Evolutionary conservation across 768 basidiomycete genomes (phyloP).

Genomic region (Pholiota molesta): DNA sequence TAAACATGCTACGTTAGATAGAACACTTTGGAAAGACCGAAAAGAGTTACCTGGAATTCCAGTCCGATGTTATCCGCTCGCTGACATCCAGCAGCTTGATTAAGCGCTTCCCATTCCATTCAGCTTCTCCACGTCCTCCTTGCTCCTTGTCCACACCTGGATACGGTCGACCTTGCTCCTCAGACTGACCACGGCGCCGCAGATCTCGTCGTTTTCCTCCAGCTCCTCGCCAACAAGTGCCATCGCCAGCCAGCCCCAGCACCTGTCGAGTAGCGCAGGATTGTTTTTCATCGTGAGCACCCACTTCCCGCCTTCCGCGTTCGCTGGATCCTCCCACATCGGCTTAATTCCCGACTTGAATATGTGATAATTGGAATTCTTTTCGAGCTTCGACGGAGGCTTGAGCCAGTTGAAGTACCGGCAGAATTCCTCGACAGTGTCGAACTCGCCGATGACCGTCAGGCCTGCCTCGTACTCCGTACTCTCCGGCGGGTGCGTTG

Average conservation of each 20-base stretch:
- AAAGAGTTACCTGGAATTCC: constrained; percentile 76
- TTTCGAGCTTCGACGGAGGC: constrained; percentile 85
- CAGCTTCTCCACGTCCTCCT: constrained; percentile 83
- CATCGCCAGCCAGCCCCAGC: constrained; percentile 92
- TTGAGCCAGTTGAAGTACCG: constrained; percentile 95
- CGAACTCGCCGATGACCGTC: constrained; percentile 86
- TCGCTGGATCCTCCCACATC: constrained; percentile 97
- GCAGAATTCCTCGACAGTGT: constrained; percentile 89
- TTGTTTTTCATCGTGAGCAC: constrained; percentile 91
- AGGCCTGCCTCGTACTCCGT: constrained; percentile 84
- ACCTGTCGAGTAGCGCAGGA: constrained; percentile 76
- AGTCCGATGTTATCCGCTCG: constrained; percentile 84
- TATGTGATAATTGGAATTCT: constrained; percentile 92
- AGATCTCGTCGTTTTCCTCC: constrained; percentile 73
- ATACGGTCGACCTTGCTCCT: constrained; percentile 88
- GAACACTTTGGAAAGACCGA: not conserved
- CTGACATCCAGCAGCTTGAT: constrained; percentile 83
- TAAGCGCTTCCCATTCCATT: constrained; percentile 86
- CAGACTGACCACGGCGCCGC: constrained; percentile 86
- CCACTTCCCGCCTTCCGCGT: constrained; percentile 94
- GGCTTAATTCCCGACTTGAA: constrained; percentile 95
- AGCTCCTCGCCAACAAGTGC: constrained; percentile 87
- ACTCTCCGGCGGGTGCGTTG: constrained; percentile 58
- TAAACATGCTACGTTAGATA: constrained; percentile 33
- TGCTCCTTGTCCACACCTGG: constrained; percentile 87